phyloP scores from a whole-genome alignment of 2,329 filamentous ascomycete genomes.

The Penicillium sp. region DNA sequence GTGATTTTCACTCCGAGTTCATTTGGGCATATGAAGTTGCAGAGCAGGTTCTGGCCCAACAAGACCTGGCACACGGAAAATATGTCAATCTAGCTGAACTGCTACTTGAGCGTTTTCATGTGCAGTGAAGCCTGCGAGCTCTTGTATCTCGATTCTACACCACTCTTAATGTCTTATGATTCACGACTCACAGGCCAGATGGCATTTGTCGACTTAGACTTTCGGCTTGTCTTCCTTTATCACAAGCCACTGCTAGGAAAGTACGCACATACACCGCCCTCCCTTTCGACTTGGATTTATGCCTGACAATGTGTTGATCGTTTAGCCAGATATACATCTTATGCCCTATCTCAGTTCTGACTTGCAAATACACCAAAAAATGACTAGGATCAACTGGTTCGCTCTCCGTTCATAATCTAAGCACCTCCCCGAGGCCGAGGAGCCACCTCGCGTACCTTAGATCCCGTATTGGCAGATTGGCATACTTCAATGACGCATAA shows the following conservation, averaged over 20 bases:
- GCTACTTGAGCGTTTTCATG: conserved; percentile 22
- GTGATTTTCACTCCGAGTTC: conserved; percentile 32
- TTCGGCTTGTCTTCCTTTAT: conserved; percentile 19
- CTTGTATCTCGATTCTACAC: conserved; percentile 17
- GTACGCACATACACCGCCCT: too few relatives aligned
- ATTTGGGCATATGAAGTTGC: conserved; percentile 32
- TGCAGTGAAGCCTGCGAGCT: conserved; percentile 8
- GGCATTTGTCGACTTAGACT: conserved; percentile 12
- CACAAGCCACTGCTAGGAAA: too few relatives aligned
- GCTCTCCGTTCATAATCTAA: conserved; percentile 28
- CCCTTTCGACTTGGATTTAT: too few relatives aligned
- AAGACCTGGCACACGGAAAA: conserved; percentile 25
- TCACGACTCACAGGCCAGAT: not conserved
- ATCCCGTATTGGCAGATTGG: conserved; percentile 9
- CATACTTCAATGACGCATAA: not conserved
- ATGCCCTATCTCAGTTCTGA: conserved; percentile 17
- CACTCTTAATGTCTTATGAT: conserved; percentile 15
- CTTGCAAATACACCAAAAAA: conserved; percentile 31
- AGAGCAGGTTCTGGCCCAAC: conserved; percentile 29
- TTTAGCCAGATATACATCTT: too few relatives aligned
- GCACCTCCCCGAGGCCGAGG: too few relatives aligned
- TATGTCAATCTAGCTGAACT: conserved; percentile 31
- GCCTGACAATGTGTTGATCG: too few relatives aligned
- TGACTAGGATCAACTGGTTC: conserved; percentile 24
- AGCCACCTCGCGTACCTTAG: too few relatives aligned